phyloP scores from a whole-genome alignment of 2,329 filamentous ascomycete genomes.

The Nigrospora sphaerica region DNA sequence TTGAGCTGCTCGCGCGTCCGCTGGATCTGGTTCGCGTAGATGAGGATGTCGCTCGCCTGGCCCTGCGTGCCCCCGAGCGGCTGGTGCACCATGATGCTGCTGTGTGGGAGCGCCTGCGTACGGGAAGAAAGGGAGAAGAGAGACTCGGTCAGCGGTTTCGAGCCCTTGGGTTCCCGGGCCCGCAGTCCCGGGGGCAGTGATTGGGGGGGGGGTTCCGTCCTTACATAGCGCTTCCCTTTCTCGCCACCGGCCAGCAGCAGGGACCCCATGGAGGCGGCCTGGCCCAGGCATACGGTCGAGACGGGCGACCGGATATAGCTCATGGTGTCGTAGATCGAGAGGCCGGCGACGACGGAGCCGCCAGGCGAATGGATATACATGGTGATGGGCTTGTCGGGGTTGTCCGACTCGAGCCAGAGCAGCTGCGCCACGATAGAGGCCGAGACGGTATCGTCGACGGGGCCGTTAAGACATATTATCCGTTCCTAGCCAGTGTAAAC shows the following conservation, averaged over 20 bases:
- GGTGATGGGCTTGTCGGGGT: slow-evolving; percentile 87
- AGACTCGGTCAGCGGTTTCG: no score
- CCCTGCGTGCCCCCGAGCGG: slow-evolving; percentile 68
- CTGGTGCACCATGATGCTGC: slow-evolving; percentile 95
- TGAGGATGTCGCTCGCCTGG: slow-evolving; percentile 76
- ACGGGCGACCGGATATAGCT: slow-evolving; percentile 90
- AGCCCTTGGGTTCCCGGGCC: no score
- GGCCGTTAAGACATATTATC: slow-evolving; percentile 87
- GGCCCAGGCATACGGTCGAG: slow-evolving; percentile 89
- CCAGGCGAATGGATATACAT: slow-evolving; percentile 98
- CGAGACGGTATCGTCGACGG: slow-evolving; percentile 83
- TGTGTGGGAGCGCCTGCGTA: slow-evolving; percentile 69
- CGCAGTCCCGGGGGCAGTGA: no score
- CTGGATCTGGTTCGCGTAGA: slow-evolving; percentile 95
- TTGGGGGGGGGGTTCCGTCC: no score
- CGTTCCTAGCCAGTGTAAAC: slow-evolving; percentile 55
- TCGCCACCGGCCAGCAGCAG: slow-evolving; percentile 82
- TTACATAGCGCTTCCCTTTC: slow-evolving; percentile 65
- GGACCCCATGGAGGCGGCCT: slow-evolving; percentile 92
- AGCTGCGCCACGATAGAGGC: slow-evolving; percentile 95
- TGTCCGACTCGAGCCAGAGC: slow-evolving; percentile 95
- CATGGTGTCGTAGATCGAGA: slow-evolving; percentile 98
- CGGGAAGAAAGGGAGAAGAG: no score
- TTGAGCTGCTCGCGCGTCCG: slow-evolving; percentile 80
- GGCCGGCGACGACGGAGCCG: slow-evolving; percentile 79